phyloP scores from a whole-genome alignment of 225 moss, liverwort and hornwort genomes.

The Antitrichia curtipendula region DNA sequence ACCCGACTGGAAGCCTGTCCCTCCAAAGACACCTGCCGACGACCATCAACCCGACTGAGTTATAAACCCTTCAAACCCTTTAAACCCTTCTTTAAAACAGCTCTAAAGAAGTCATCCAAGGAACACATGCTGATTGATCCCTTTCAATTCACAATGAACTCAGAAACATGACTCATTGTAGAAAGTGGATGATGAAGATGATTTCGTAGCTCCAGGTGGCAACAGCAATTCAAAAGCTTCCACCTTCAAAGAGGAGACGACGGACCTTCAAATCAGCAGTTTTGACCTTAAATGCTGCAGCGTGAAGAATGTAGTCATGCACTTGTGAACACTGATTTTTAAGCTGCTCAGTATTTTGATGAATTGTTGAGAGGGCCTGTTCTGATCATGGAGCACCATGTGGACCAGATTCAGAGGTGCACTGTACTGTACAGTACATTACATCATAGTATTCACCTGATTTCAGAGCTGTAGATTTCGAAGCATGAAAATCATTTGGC shows the following conservation, averaged over 20 bases:
- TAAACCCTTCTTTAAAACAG: not conserved
- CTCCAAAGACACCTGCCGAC: slow-evolving; percentile 48
- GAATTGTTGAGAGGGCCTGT: not conserved
- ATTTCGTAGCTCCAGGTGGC: not conserved
- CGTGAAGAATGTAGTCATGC: not conserved
- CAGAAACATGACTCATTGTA: not conserved
- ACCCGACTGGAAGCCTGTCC: slow-evolving; percentile 65
- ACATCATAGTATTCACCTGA: not conserved
- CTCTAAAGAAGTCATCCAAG: not conserved
- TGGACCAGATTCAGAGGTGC: not conserved
- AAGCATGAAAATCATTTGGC: not conserved
- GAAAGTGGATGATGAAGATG: not conserved
- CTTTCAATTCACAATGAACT: not conserved
- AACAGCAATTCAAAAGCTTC: not conserved
- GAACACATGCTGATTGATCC: not conserved
- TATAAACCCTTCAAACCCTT: not conserved
- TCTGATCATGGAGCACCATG: not conserved
- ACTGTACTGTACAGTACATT: not conserved
- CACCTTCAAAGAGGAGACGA: not conserved
- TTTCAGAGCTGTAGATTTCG: not conserved
- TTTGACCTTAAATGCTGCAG: not conserved
- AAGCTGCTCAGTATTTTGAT: not conserved
- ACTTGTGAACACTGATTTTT: not conserved
- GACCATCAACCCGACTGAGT: slow-evolving; percentile 60
- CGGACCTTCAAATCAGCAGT: not conserved